phyloP scores from a whole-genome alignment of 2,329 filamentous ascomycete species.

The Neopestalotiopsis sp. region DNA sequence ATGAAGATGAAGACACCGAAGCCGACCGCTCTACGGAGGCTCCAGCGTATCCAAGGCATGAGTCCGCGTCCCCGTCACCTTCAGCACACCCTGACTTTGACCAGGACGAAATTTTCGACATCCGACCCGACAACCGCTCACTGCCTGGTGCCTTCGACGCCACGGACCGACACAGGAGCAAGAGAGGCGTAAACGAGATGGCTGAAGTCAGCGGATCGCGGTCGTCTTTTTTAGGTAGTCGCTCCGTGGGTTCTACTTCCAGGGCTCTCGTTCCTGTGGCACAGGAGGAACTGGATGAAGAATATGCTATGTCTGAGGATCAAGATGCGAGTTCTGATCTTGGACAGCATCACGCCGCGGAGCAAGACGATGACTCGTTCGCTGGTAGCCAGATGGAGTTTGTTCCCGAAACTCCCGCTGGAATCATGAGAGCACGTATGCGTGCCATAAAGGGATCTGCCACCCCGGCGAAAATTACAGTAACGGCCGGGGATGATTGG shows the following conservation, averaged over 20 bases:
- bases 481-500: constrained; percentile 83
- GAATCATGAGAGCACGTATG: constrained; percentile 68
- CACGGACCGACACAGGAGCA: constrained; percentile 59
- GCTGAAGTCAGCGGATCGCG: constrained; percentile 47
- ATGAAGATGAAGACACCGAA: constrained; percentile 71
- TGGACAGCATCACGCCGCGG: constrained; percentile 76
- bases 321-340: constrained; percentile 81
- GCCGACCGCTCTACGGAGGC: constrained; percentile 40
- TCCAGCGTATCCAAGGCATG: constrained; percentile 26
- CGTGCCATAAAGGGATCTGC: constrained; percentile 66
- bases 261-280: constrained; percentile 64
- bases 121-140: constrained; percentile 52
- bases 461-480: constrained; percentile 64
- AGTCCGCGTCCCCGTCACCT: constrained; percentile 31
- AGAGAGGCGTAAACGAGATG: constrained; percentile 54
- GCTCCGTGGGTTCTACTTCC: constrained; percentile 82
- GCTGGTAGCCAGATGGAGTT: constrained; percentile 53
- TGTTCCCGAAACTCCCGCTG: constrained; percentile 61
- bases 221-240: constrained; percentile 91
- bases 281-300: constrained; percentile 73
- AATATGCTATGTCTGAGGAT: constrained; percentile 76
- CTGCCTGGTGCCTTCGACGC: constrained; percentile 85
- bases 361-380: constrained; percentile 67
- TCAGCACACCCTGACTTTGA: constrained; percentile 45
- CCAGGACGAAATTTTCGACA: constrained; percentile 60